Base-by-base conservation (phyloP, 1,284 basidiomycete genomes). In the Trametes pubescens region DNA sequence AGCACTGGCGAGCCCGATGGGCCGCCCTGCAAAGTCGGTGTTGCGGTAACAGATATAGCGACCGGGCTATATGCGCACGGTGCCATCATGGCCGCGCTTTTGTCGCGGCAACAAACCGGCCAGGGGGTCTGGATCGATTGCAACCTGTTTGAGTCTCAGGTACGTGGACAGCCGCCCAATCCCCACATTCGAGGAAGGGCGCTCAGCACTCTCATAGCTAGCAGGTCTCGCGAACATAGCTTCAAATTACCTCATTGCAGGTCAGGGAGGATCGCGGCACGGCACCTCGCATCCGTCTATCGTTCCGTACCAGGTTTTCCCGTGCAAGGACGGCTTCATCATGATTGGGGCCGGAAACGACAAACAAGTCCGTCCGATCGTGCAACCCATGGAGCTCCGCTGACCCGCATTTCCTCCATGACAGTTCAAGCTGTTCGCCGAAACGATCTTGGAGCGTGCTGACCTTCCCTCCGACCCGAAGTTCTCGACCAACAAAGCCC, bases 291-390 rank as follows among this genome's bases (percentile, higher is more conserved):
- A 99, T 75, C 92, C 94, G 14, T 94, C 92, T 10, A 90, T 96
- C 71, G 95, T 95, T 2, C 95, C 95, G 0, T 97, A 96, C 78
- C 92, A 96, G 76, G 94, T 93, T 8, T 96, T 98, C 75, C 87
- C 91, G 0, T 96, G 95, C 74, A 86, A 88, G 73, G 90, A 95
- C 74, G 92, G 93, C n/a, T 95, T 89, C 74, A 78, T 98, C 65
- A 97, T 98, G 95, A 89, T 98, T 60, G 95, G 95, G 49, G 95
- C 94, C 2, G 96, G 95, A 0, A 98, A 97, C 77, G 89, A 97
- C 73, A 90, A 87, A 68, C 95, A 94, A 82, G 94, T 92, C 71
- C 59, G 77, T 65, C 43, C n/a, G 8, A 32, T 11, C 26, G 26
- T 16, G 26, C 26, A 32, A 8, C 11, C 9, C 11, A 10, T 21